These are phyloP conservation scores for Thermomucor indicae-seudaticae DNA, from an alignment of 371 early-diverging fungal species.

Conservation along the genomic window DNA sequence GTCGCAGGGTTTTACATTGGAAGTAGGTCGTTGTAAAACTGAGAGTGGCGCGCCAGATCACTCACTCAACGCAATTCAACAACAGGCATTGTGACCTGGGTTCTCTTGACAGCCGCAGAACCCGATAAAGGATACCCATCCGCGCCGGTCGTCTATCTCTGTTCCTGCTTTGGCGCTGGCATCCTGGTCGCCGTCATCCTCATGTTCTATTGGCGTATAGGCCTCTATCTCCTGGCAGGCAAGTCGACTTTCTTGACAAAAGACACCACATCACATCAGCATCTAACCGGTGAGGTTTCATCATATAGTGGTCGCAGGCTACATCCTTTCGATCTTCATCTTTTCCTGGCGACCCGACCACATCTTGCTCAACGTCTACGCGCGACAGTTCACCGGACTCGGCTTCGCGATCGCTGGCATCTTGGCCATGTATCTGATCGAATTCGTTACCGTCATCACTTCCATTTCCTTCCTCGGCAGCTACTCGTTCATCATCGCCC, in stretches of 20 bases:
- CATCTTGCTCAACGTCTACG: constrained; percentile 21
- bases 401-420: constrained; percentile 8
- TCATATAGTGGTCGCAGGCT: constrained; percentile 17
- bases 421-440: constrained; percentile 7
- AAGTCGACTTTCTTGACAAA: not conserved
- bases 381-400: constrained; percentile 14
- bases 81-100: constrained; percentile 24
- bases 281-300: not conserved
- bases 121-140: constrained; percentile 19
- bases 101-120: constrained; percentile 25
- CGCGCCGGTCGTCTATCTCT: constrained; percentile 11
- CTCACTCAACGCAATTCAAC: not conserved
- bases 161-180: constrained; percentile 16
- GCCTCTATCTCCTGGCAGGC: constrained; percentile 16
- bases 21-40: too few relatives aligned
- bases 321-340: constrained; percentile 26
- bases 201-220: constrained; percentile 10
- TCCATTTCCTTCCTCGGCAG: constrained; percentile 27
- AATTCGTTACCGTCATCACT: constrained; percentile 17
- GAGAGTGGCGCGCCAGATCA: not conserved
- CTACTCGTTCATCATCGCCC: constrained; percentile 19
- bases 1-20: constrained; percentile 22
- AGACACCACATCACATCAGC: not conserved
- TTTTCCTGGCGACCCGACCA: constrained; percentile 33
- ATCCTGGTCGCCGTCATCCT: constrained; percentile 6